Evolutionary conservation across 768 basidiomycete genomes (phyloP), one percentile per base, ranked within the genome.

Genomic region (Termitomyces sp.): DNA sequence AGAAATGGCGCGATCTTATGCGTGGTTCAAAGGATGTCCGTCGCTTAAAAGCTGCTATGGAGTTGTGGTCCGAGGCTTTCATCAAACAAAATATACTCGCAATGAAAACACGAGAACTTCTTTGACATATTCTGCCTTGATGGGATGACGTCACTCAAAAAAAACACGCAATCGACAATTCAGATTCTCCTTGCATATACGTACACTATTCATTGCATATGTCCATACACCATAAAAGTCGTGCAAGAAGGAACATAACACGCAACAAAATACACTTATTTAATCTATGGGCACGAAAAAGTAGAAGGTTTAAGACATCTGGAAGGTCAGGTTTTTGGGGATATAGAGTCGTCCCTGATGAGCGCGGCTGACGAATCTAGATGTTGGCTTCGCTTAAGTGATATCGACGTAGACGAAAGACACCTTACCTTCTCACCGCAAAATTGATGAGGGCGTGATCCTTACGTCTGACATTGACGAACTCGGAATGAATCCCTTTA

Each of bases 1-100:
- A 36, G 22, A 57, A 57, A 46, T 58, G 43, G 50, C 44, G 20
- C 3, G n/a, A 58, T 44, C 57, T 58, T 16, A 39, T 53, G 42
- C 20, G 12, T n/a, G 44, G 45, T 5, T 45, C 14, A 2, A 58
- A 58, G 22, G 45, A 58, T 0, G 13, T 39, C 12, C 14, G 8
- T 7, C 2, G 1, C n/a, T 5, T 58, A 0, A 24, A 47, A 16
- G 51, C 33, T 9, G 8, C 6, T 26, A 49, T 56, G 5, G 37
- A 56, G 22, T 39, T 2, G 3, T 56, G 55, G 55, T 56, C 47
- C 0, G 3, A 13, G 18, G 10, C 10, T 20, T 56, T 48, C 14
- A 52, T 53, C 3, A 2, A 44, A 24, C 34, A 36, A 3, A 20
- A 26, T 26, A 7, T 26, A 26, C 7, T 30, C 4, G 7, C 30